A percentile compares a stretch with the other conserved stretches of the same genome.
These are phyloP conservation scores for Syzygium syzygioides DNA, from an alignment of 441 rosid species.

Conservation along the genomic window DNA sequence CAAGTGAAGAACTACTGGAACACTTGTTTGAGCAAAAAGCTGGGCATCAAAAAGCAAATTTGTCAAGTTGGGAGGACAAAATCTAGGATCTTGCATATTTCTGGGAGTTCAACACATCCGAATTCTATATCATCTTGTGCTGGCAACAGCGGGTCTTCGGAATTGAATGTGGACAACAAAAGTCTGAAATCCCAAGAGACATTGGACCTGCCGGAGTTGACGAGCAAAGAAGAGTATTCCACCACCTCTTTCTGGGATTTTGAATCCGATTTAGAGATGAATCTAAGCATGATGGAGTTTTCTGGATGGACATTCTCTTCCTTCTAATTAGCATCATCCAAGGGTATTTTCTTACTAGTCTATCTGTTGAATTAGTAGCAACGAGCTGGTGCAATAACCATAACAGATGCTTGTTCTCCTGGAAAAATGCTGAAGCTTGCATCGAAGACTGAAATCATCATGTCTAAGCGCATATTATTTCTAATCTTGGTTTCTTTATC, in stretches of 20 bases:
- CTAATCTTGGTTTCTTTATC: neutral
- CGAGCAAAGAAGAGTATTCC: conserved; percentile 10
- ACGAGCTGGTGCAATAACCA: neutral
- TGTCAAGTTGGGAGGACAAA: conserved; percentile 4
- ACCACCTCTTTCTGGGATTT: conserved; percentile 38
- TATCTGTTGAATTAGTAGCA: neutral
- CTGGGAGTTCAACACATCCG: conserved; percentile 2
- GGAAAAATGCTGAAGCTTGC: neutral
- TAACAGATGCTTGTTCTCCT: neutral
- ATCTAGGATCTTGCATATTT: conserved; percentile 9
- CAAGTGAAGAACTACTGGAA: conserved; percentile 94
- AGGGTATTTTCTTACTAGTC: neutral
- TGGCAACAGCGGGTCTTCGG: conserved; percentile 5
- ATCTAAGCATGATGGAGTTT: conserved; percentile 32
- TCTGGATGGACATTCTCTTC: conserved; percentile 26
- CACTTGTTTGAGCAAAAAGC: conserved; percentile 59
- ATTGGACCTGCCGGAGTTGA: conserved; percentile 8
- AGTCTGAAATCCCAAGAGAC: conserved; percentile 14
- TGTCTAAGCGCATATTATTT: neutral
- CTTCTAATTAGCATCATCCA: neutral
- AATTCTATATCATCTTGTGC: conserved; percentile 2
- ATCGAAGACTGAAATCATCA: neutral
- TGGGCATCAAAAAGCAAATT: conserved; percentile 27
- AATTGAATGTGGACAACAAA: conserved; percentile 1
- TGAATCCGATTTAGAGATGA: conserved; percentile 30